Percentiles rank a stretch among this genome's conserved stretches.
phyloP scores from a whole-genome alignment of 2,329 filamentous ascomycete genomes.

The Cadophora sp. region DNA sequence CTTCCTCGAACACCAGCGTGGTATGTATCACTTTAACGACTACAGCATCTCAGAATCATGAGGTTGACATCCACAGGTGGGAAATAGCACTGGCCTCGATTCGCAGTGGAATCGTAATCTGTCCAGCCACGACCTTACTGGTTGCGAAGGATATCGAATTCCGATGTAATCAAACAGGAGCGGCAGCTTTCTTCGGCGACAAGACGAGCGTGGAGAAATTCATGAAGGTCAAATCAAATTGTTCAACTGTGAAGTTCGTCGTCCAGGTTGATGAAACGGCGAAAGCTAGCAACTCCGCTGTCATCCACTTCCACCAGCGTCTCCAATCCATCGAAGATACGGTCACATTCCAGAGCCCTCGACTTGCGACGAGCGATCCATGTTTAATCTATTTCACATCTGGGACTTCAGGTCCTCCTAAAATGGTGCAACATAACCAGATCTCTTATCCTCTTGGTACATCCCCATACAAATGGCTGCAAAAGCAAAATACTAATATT shows the following conservation, averaged over 20 bases:
- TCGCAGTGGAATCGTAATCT: conserved; percentile 47
- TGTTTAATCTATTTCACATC: conserved; percentile 50
- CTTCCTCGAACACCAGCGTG: conserved; percentile 48
- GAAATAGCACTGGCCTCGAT: conserved; percentile 49
- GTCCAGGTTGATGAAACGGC: conserved; percentile 41
- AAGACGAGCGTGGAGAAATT: conserved; percentile 46
- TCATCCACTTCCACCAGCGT: conserved; percentile 2
- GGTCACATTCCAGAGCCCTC: not conserved
- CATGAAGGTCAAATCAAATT: conserved; percentile 42
- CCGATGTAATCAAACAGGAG: conserved; percentile 45
- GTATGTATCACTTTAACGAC: no score
- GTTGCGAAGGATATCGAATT: conserved; percentile 50
- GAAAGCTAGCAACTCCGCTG: not conserved
- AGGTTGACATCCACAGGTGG: conserved; percentile 44
- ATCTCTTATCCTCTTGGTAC: conserved; percentile 49
- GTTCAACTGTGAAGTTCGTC: conserved; percentile 45
- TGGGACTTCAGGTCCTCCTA: conserved; percentile 50
- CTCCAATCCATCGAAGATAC: not conserved
- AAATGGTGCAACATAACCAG: conserved; percentile 51
- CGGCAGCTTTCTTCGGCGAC: conserved; percentile 50
- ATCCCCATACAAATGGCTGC: not conserved
- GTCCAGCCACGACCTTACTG: conserved; percentile 49
- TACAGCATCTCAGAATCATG: no score
- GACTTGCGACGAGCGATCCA: not conserved
- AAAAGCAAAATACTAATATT: not conserved